Evolutionary conservation across 2,329 filamentous ascomycete species (phyloP), one percentile per base, ranked within the genome.

Genomic region (Paecilomyces variotii): DNA sequence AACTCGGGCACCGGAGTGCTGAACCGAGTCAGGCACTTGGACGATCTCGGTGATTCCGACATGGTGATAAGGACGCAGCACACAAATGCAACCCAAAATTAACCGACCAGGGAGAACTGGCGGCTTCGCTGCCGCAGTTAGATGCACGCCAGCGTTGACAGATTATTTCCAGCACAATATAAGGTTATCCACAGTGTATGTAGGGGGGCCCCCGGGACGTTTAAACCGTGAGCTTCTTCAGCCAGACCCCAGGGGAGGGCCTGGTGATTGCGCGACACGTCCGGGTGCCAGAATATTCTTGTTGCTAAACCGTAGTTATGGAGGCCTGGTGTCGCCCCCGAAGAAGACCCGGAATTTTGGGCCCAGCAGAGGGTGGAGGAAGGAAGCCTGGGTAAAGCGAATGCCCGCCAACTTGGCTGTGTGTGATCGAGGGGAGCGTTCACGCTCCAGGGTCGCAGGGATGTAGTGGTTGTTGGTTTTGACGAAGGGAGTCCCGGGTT

Each of bases 281-380:
- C 63, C 67, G 68, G 64, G 64, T 68, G 67, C 70, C 73, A 76
- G 73, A 68, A 64, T 66, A 63, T 61, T 57, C 56, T 60, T 61
- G 61, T 61, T 60, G 60, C 64, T 65, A 76, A 75, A 75, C 68
- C 82, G 77, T 93, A 80, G 35, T 97, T 97, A 97, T 83, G 93
- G 93, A 76, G 94, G 93, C 80, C 96, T 93, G 82, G 91, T 94
- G 83, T 94, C 90, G 82, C 91, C 90, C 88, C 93, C 92, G 83
- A 87, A 87, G 78, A 93, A 93, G 86, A 95, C 91, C 91, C 91
- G 90, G 83, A 87, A 87, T 76, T 87, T 87, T 79, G 91, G 93
- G 83, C 91, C 91, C 77, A 93, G 87, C 81, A 96, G 90, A 85
- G 91, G 92, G 82, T 88, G 88, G 75, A 88, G 82, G 80, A 88